Conservation (phyloP, 2,329 filamentous ascomycete genomes). For the Epicoccum sorghinum region DNA sequence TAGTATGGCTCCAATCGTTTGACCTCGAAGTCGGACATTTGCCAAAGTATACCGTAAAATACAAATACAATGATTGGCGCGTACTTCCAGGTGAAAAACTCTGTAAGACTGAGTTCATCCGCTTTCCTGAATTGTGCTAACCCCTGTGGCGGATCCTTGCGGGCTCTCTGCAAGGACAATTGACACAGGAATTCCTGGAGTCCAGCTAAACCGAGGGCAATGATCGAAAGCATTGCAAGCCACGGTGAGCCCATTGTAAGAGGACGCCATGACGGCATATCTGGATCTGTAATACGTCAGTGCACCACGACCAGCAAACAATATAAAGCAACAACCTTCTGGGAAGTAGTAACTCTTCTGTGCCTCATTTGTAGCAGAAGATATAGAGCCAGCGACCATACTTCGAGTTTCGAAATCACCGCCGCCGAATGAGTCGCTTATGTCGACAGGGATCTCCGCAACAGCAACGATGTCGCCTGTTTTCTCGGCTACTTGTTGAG, state of each 20-base stretch:
- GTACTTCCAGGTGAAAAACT: constrained; percentile 50
- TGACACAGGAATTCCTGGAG: constrained; percentile 49
- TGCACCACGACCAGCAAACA: neutral
- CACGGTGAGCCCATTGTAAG: constrained; percentile 48
- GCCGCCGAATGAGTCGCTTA: constrained; percentile 49
- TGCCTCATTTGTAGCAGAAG: constrained; percentile 21
- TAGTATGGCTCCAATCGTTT: constrained; percentile 59
- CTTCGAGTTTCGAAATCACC: constrained; percentile 41
- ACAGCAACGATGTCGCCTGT: constrained; percentile 53
- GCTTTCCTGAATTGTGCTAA: constrained; percentile 40
- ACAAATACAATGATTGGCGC: constrained; percentile 55
- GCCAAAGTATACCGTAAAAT: constrained; percentile 57
- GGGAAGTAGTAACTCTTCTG: constrained; percentile 50
- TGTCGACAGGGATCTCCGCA: constrained; percentile 49
- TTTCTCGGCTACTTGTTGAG: constrained; percentile 52
- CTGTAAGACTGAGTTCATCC: constrained; percentile 32
- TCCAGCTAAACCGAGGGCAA: constrained; percentile 43
- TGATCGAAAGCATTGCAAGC: constrained; percentile 39
- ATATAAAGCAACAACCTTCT: constrained; percentile 20
- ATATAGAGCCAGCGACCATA: constrained; percentile 27
- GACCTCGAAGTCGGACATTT: constrained; percentile 58
- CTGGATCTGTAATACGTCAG: constrained; percentile 36
- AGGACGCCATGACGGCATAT: constrained; percentile 49
- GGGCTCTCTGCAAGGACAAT: constrained; percentile 33
- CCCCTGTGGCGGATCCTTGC: constrained; percentile 26